These are phyloP conservation scores for Clavulina sp. DNA, from an alignment of 768 basidiomycete species.

Conservation along the genomic window DNA sequence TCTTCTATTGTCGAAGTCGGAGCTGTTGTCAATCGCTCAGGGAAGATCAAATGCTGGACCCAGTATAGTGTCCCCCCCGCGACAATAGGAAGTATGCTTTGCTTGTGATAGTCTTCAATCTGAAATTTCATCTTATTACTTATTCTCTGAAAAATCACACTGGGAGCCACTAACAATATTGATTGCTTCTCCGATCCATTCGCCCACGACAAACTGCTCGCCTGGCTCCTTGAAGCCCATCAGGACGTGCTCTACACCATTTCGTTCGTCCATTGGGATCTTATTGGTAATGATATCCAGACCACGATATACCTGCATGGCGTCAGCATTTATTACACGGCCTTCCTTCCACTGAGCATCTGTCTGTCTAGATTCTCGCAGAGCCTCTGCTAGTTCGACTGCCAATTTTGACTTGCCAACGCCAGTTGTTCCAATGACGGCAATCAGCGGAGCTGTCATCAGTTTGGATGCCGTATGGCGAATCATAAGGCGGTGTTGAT, in stretches of 20 bases:
- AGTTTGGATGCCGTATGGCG: no score
- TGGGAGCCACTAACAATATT: conserved; percentile 20
- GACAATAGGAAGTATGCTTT: conserved; percentile 54
- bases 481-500: no score
- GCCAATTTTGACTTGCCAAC: conserved; percentile 91
- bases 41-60: conserved; percentile 91
- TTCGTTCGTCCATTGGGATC: conserved; percentile 53
- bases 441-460: conserved; percentile 38
- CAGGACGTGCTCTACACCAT: conserved; percentile 72
- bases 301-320: conserved; percentile 92
- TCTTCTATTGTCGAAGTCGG: no score
- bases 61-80: conserved; percentile 97
- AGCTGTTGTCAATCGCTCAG: conserved; percentile 38
- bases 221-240: conserved; percentile 79
- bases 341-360: conserved; percentile 35
- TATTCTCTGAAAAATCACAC: conserved; percentile 1
- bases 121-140: not conserved
- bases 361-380: conserved; percentile 6
- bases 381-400: conserved; percentile 59
- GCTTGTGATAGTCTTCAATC: conserved; percentile 10
- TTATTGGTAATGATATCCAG: conserved; percentile 94
- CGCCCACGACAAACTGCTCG: conserved; percentile 69
- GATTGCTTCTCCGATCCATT: conserved; percentile 73
- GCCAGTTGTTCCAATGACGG: conserved; percentile 83
- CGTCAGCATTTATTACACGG: conserved; percentile 84